Conservation (phyloP, 345 rosid genomes). For the Citrus glauca region DNA sequence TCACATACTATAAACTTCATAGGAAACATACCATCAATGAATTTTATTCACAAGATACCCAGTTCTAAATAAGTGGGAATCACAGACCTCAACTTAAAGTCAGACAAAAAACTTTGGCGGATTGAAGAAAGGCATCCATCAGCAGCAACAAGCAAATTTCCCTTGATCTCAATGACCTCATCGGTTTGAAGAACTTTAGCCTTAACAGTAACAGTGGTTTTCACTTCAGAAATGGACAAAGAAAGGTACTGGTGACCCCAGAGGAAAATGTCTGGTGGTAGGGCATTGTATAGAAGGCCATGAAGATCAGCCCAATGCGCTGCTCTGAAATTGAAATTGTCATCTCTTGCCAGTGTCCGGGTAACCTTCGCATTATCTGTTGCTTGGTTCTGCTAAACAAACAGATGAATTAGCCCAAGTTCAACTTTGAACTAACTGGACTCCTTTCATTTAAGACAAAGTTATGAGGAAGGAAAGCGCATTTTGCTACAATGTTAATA, state of each 20-base stretch:
- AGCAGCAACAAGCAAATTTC: constrained; percentile 73
- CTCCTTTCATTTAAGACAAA: neutral
- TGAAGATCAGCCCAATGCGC: constrained; percentile 84
- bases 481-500: neutral
- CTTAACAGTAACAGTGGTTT: constrained; percentile 40
- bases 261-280: constrained; percentile 45
- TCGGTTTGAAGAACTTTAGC: constrained; percentile 42
- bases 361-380: constrained; percentile 39
- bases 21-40: neutral
- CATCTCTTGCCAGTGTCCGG: constrained; percentile 53
- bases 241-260: constrained; percentile 69
- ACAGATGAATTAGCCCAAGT: neutral
- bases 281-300: constrained; percentile 38
- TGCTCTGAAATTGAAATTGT: constrained; percentile 64
- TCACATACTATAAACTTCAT: neutral
- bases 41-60: neutral
- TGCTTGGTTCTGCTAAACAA: constrained; percentile 42
- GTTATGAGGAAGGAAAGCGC: neutral
- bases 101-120: constrained; percentile 55
- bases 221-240: constrained; percentile 42
- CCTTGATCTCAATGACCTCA: constrained; percentile 44
- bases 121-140: constrained; percentile 76
- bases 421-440: neutral
- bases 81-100: constrained; percentile 60
- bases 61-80: neutral